Evolutionary conservation across 805 yeast species (phyloP), one percentile per base, ranked within the genome.

Genomic region (Millerozyma acaciae): DNA sequence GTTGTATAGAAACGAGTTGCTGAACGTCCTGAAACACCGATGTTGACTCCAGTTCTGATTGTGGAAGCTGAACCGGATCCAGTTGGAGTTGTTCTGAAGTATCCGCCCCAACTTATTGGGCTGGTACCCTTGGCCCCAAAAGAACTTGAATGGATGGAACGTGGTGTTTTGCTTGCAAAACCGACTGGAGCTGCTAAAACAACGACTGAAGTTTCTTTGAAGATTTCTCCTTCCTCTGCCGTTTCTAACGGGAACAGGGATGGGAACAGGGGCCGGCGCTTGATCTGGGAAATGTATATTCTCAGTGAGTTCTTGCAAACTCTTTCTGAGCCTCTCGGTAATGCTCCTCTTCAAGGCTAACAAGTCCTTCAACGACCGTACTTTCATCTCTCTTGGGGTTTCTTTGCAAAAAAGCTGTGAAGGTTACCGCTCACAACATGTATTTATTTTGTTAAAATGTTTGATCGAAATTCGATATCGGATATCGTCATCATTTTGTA

Each of bases 241-340:
- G 2, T 23, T 17, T 20, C 39, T 32, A 4, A 65, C 71, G 3
- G 77, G 75, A 4, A 68, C 62, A 13, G 61, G 64, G 6, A 58
- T 52, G 3, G 60, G 61, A 26, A 64, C 67, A 2, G 64, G 55
- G 21, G 45, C 56, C 9, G 50, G 59, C 9, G 43, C 42, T 14
- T 52, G 53, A 23, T 53, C 49, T 20, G 48, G 48, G n/a, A 50
- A 41, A 18, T 50, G 43, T 22, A 59, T 38, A 20, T 44, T 56
- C 43, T 64, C 66, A 21, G 67, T 64, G 34, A 75, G 55, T 38
- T 75, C 78, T 42, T 71, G 70, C 16, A 75, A 58, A 18, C 68
- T 64, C 48, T 67, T 66, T 37, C 69, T 65, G 38, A 70, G 56
- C 35, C 69, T 71, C 41, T 66, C 57, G 21, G 74, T 68, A 14